These are phyloP conservation scores for Fusarium buxicola DNA, from an alignment of 2,329 filamentous ascomycete genomes.

Conservation along the genomic window DNA sequence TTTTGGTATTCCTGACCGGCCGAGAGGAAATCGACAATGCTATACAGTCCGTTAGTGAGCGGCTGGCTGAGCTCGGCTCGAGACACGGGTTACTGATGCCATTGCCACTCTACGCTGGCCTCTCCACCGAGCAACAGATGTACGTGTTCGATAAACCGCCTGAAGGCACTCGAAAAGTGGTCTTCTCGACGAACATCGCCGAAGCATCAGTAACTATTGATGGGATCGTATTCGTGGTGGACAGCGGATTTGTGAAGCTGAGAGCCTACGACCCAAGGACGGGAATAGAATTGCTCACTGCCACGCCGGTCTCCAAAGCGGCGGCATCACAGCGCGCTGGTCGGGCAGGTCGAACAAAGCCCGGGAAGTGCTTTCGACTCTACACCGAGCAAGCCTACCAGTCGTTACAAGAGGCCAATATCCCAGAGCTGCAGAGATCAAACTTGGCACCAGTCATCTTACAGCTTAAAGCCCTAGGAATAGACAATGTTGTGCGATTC, in stretches of 20 bases:
- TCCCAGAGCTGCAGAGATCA: slow-evolving; percentile 91
- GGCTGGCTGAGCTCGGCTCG: slow-evolving; percentile 67
- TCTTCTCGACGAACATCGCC: slow-evolving; percentile 95
- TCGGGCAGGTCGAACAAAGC: slow-evolving; percentile 86
- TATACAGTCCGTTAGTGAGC: slow-evolving; percentile 82
- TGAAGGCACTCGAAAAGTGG: slow-evolving; percentile 87
- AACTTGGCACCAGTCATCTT: slow-evolving; percentile 90
- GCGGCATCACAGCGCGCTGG: slow-evolving; percentile 93
- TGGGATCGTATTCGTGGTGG: slow-evolving; percentile 90
- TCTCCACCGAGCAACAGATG: slow-evolving; percentile 92
- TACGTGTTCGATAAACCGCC: slow-evolving; percentile 90
- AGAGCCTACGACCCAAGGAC: slow-evolving; percentile 85
- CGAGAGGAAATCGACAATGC: slow-evolving; percentile 90
- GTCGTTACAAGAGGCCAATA: slow-evolving; percentile 74
- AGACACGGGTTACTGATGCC: slow-evolving; percentile 47
- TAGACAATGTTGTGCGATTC: slow-evolving; percentile 93
- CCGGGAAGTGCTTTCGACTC: slow-evolving; percentile 93
- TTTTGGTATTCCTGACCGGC: slow-evolving; percentile 91
- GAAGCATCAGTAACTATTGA: slow-evolving; percentile 96
- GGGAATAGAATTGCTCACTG: slow-evolving; percentile 88
- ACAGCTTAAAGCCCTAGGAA: slow-evolving; percentile 93
- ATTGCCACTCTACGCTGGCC: slow-evolving; percentile 87
- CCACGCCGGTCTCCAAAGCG: slow-evolving; percentile 86
- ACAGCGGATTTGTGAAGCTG: slow-evolving; percentile 91
- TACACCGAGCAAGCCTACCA: slow-evolving; percentile 83